Evolutionary conservation across 108 stramenopile genomes (phyloP).

Genomic region (Nannochloropsis salina): DNA sequence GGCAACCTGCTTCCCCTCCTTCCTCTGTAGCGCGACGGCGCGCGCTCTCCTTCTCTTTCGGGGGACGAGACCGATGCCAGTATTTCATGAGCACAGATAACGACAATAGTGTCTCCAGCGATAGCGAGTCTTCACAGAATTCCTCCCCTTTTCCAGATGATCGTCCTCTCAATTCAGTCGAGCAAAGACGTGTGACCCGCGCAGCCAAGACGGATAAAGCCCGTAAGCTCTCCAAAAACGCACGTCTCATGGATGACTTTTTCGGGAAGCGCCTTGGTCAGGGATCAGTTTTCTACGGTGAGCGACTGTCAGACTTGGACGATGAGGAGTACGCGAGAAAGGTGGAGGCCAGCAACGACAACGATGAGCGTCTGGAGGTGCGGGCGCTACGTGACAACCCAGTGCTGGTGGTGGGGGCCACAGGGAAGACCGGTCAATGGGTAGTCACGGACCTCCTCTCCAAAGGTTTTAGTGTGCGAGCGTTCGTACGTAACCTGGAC

Average conservation of each 20-base stretch:
- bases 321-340: slow-evolving; percentile 5
- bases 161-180: background rate
- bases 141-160: slow-evolving; percentile 16
- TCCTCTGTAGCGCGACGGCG: no score
- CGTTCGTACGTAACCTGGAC: slow-evolving; percentile 11
- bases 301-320: slow-evolving; percentile 7
- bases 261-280: background rate
- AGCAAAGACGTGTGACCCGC: background rate
- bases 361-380: background rate
- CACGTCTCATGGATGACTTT: background rate
- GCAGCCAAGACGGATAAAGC: background rate
- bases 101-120: background rate
- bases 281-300: background rate
- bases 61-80: no score
- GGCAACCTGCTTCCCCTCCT: no score
- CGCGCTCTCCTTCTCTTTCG: no score
- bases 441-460: background rate
- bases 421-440: background rate
- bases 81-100: background rate
- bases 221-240: slow-evolving; percentile 10
- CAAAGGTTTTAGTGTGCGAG: background rate
- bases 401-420: background rate
- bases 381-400: background rate
- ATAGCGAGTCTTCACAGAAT: background rate
- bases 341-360: background rate